Evolutionary conservation across 2,329 filamentous ascomycete species (phyloP).

Genomic region (Sporothrix brasiliensis): DNA sequence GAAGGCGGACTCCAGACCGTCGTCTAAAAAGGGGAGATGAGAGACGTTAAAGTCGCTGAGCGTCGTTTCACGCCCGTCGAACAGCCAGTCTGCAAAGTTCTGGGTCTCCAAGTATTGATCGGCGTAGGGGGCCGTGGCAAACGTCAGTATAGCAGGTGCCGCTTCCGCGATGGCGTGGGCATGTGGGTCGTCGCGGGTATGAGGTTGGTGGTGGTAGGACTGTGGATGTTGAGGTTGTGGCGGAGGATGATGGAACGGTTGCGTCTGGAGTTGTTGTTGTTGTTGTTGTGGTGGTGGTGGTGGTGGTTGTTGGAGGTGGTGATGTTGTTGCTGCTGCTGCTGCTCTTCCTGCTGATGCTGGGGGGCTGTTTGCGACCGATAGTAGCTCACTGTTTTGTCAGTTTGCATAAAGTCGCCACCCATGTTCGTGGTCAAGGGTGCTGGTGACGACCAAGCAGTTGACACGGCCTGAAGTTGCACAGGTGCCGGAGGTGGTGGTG

Average conservation of each 20-base stretch:
- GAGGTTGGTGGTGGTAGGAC: background rate
- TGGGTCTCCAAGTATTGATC: conserved; percentile 47
- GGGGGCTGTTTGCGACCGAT: background rate
- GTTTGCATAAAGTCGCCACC: conserved; percentile 8
- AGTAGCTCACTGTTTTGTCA: conserved; percentile 34
- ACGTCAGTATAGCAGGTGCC: conserved; percentile 41
- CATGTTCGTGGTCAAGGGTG: conserved; percentile 44
- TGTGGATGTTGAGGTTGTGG: conserved; percentile 9
- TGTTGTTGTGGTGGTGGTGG: background rate
- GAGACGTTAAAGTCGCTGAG: conserved; percentile 50
- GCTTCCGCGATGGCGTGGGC: conserved; percentile 32
- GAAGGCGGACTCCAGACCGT: conserved; percentile 55
- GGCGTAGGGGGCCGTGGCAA: conserved; percentile 42
- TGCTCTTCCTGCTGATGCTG: conserved; percentile 38
- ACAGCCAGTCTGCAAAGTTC: conserved; percentile 57
- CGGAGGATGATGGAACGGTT: background rate
- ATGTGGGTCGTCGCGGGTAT: background rate
- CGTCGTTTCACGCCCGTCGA: conserved; percentile 48
- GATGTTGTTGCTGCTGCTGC: background rate
- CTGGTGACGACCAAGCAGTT: conserved; percentile 38
- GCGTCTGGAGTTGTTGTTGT: background rate
- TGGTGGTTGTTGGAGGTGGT: background rate
- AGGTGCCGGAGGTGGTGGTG: background rate
- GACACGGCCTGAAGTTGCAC: conserved; percentile 8
- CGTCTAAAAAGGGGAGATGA: conserved; percentile 53